phyloP scores from a whole-genome alignment of 257 asterid species.

The Solanum ossicruentum region DNA sequence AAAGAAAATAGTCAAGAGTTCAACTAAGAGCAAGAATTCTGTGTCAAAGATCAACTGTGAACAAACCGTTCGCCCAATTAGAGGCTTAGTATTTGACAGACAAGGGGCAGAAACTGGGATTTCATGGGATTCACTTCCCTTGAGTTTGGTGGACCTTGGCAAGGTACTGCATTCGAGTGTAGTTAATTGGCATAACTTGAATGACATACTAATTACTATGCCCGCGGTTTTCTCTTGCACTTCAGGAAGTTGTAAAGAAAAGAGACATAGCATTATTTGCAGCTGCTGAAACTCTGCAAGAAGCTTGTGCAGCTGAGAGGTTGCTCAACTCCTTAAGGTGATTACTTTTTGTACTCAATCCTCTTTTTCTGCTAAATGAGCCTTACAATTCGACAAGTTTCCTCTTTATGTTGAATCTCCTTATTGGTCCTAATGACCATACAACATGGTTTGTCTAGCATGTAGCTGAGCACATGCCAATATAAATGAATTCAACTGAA shows the following conservation, averaged over 20 bases:
- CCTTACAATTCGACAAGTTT: background rate
- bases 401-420: background rate
- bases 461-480: background rate
- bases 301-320: constrained; percentile 73
- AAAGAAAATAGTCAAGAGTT: constrained; percentile 13
- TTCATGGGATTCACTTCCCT: constrained; percentile 44
- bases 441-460: background rate
- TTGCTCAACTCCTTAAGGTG: constrained; percentile 69
- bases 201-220: background rate
- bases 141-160: constrained; percentile 41
- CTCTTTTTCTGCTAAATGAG: background rate
- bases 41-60: constrained; percentile 9
- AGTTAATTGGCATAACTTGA: background rate
- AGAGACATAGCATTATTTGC: constrained; percentile 48
- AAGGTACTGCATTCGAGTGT: constrained; percentile 30
- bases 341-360: background rate
- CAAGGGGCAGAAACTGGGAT: constrained; percentile 44
- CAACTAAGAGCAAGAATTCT: constrained; percentile 17
- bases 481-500: background rate
- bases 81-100: constrained; percentile 23
- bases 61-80: constrained; percentile 13
- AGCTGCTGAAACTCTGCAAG: constrained; percentile 71
- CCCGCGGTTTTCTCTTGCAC: background rate
- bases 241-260: constrained; percentile 50
- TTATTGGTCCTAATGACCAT: background rate